phyloP scores from a whole-genome alignment of 1,284 basidiomycete species.

The Ganoderma leucocontextum region DNA sequence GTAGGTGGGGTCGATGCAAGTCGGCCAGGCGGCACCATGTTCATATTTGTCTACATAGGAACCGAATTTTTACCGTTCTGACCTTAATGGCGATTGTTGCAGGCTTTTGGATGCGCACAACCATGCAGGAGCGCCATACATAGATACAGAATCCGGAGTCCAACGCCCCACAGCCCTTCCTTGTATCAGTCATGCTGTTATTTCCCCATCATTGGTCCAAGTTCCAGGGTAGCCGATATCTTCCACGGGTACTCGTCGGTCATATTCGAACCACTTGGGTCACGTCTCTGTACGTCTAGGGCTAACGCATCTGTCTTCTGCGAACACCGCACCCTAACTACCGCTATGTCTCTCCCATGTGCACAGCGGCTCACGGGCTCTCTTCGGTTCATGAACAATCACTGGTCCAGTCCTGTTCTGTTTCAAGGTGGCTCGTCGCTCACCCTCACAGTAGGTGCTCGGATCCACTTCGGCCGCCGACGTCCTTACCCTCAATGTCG shows the following conservation, averaged over 20 bases:
- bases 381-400: conserved; percentile 22
- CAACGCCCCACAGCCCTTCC: conserved; percentile 5
- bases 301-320: neutral
- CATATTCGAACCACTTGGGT: conserved; percentile 16
- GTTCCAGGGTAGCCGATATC: conserved; percentile 1
- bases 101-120: neutral
- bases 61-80: conserved; percentile 24
- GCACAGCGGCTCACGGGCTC: conserved; percentile 19
- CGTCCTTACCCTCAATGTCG: conserved; percentile 1
- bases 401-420: neutral
- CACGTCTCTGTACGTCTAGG: conserved; percentile 9
- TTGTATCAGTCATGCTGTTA: conserved; percentile 8
- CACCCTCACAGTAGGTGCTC: conserved; percentile 10
- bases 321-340: neutral
- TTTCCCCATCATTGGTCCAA: conserved; percentile 15
- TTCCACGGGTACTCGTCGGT: conserved; percentile 26
- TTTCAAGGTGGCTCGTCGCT: neutral
- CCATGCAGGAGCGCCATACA: conserved; percentile 19
- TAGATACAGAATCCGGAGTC: conserved; percentile 19
- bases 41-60: conserved; percentile 1
- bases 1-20: conserved; percentile 9
- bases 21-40: conserved; percentile 16
- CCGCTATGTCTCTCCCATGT: conserved; percentile 20
- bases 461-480: conserved; percentile 24
- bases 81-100: neutral